Percentiles rank a stretch among this genome's conserved stretches.
phyloP scores from a whole-genome alignment of 352 stramenopile genomes.

The Globisporangium nunn region DNA sequence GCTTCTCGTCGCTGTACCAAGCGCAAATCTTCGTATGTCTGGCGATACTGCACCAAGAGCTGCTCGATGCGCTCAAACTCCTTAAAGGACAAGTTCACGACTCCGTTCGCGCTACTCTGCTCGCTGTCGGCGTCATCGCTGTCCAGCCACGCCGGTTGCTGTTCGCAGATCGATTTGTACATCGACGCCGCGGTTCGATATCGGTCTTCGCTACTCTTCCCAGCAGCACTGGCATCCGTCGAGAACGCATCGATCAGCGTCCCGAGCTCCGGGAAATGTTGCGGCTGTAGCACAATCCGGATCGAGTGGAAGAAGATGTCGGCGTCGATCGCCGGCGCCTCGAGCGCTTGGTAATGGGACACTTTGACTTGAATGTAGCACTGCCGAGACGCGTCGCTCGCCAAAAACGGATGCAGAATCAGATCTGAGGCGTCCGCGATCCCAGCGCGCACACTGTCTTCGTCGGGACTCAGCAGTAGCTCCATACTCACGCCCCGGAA shows the following conservation, averaged over 20 bases:
- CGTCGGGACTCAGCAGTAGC: slow-evolving; percentile 56
- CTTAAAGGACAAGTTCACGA: slow-evolving; percentile 58
- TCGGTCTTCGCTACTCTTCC: slow-evolving; percentile 15
- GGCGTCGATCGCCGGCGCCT: slow-evolving; percentile 62
- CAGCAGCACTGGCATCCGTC: slow-evolving; percentile 6
- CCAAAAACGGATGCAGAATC: slow-evolving; percentile 57
- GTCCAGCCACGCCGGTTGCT: slow-evolving; percentile 48
- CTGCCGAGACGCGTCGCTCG: slow-evolving; percentile 52
- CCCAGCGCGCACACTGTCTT: slow-evolving; percentile 22
- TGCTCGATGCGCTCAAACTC: slow-evolving; percentile 86
- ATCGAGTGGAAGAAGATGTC: slow-evolving; percentile 84
- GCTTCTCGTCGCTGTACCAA: slow-evolving; percentile 14
- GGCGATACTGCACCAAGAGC: slow-evolving; percentile 69
- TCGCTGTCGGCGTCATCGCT: slow-evolving; percentile 28
- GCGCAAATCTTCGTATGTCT: slow-evolving; percentile 63
- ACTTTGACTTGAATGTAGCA: slow-evolving; percentile 83
- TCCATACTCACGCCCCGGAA: slow-evolving; percentile 81
- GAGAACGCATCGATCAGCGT: slow-evolving; percentile 66
- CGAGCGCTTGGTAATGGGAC: slow-evolving; percentile 68
- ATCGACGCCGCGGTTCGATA: slow-evolving; percentile 35
- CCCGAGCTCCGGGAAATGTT: slow-evolving; percentile 70
- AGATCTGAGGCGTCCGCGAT: slow-evolving; percentile 28
- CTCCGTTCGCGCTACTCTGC: slow-evolving; percentile 11
- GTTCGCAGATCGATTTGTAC: slow-evolving; percentile 74
- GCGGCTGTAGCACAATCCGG: slow-evolving; percentile 66